A percentile compares a stretch with the other conserved stretches of the same genome.
Conservation (phyloP, 1,139 yeast genomes). For the Debaryomyces nepalensis region DNA sequence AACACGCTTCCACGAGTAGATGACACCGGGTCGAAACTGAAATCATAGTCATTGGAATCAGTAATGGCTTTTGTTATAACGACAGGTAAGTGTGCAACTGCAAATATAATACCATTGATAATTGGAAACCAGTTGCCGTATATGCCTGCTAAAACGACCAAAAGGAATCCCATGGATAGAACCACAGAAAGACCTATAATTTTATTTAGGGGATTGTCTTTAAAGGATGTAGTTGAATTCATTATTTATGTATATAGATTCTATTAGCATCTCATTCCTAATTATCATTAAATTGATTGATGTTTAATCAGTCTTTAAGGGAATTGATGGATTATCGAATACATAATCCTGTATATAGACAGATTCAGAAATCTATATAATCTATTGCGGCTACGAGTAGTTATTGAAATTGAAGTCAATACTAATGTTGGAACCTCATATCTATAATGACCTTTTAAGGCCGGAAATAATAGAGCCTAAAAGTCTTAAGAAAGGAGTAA, state of each 20-base stretch:
- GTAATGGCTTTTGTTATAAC: conserved; percentile 41
- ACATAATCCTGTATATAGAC: not conserved
- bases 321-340: not conserved
- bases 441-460: conserved; percentile 4
- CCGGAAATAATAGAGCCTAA: conserved; percentile 1
- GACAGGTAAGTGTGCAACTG: conserved; percentile 74
- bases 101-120: conserved; percentile 54
- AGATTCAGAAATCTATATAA: not conserved
- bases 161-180: conserved; percentile 75
- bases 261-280: not conserved
- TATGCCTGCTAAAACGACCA: conserved; percentile 77
- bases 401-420: not conserved
- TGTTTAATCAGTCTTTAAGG: too few species aligned
- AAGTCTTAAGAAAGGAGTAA: not conserved
- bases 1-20: conserved; percentile 35
- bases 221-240: conserved; percentile 35
- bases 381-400: too few species aligned
- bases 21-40: conserved; percentile 46
- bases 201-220: conserved; percentile 64
- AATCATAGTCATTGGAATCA: conserved; percentile 47
- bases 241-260: conserved; percentile 22
- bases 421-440: too few species aligned
- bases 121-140: conserved; percentile 82
- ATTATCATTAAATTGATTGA: too few species aligned
- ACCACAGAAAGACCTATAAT: conserved; percentile 76